These are phyloP conservation scores for Pythium vanterpoolii DNA, from an alignment of 352 stramenopile genomes.

Conservation along the genomic window DNA sequence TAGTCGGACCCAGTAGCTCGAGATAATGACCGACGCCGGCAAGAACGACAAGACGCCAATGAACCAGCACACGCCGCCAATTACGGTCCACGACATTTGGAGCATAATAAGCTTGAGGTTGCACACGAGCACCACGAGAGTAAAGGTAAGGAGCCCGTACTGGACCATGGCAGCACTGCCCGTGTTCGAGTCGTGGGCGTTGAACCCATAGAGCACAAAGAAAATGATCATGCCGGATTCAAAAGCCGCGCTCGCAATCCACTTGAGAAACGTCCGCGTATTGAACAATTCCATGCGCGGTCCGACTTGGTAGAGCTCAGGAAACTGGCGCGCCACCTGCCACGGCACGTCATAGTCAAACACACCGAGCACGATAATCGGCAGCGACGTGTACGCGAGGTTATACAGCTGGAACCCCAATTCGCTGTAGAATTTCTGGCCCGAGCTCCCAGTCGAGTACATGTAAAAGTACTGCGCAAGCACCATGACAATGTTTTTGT, in stretches of 20 bases:
- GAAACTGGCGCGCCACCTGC: slow-evolving; percentile 56
- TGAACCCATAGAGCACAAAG: slow-evolving; percentile 70
- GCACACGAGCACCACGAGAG: slow-evolving; percentile 90
- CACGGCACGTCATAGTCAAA: slow-evolving; percentile 76
- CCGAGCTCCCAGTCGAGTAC: slow-evolving; percentile 80
- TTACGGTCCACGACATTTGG: slow-evolving; percentile 74
- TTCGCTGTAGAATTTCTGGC: slow-evolving; percentile 81
- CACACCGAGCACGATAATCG: slow-evolving; percentile 87
- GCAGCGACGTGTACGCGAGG: slow-evolving; percentile 80
- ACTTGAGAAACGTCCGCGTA: slow-evolving; percentile 81
- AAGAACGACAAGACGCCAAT: slow-evolving; percentile 66
- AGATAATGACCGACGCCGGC: slow-evolving; percentile 54
- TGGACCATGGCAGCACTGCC: slow-evolving; percentile 90
- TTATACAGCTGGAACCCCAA: slow-evolving; percentile 82
- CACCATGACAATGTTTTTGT: slow-evolving; percentile 77
- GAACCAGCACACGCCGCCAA: slow-evolving; percentile 47
- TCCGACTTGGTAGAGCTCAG: slow-evolving; percentile 67
- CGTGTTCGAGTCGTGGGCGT: slow-evolving; percentile 60
- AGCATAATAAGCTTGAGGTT: slow-evolving; percentile 90
- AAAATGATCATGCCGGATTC: slow-evolving; percentile 69
- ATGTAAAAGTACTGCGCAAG: slow-evolving; percentile 77
- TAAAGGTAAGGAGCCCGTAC: slow-evolving; percentile 92
- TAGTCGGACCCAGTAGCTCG: slow-evolving; percentile 59
- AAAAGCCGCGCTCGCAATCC: slow-evolving; percentile 76
- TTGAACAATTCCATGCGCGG: slow-evolving; percentile 87